Conservation (phyloP, 169 alveolate genomes). For the Eimeria tenella region DNA sequence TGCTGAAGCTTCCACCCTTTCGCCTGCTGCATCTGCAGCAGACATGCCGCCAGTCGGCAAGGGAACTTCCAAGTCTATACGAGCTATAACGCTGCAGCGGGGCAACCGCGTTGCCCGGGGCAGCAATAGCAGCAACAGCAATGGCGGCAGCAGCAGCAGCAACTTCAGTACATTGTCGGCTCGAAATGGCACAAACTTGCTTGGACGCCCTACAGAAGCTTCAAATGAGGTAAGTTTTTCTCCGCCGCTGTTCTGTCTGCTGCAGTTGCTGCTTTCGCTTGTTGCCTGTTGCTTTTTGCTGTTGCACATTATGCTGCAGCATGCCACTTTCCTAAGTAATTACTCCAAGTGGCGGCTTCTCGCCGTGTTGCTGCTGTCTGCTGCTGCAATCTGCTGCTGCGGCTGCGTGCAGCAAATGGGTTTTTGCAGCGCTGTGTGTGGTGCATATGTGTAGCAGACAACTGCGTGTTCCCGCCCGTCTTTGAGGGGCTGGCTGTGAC, state of each 20-base stretch:
- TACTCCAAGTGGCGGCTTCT: not conserved
- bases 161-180: not conserved
- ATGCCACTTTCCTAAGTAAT: not conserved
- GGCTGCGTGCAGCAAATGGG: not conserved
- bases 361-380: not conserved
- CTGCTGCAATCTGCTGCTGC: not conserved
- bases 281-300: not conserved
- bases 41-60: not conserved
- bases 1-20: not conserved
- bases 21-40: not conserved
- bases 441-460: not conserved
- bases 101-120: not conserved
- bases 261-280: not conserved
- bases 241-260: not conserved
- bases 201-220: not conserved
- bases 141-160: not conserved
- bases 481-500: not conserved
- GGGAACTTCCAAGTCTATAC: not conserved
- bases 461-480: slow-evolving; percentile 8
- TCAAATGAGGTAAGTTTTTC: not conserved
- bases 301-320: not conserved
- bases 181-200: not conserved
- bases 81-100: not conserved
- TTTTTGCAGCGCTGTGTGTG: not conserved
- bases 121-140: not conserved